These are phyloP conservation scores for Phoenix dactylifera DNA, from an alignment of 176 grass and related monocot genomes.

Conservation along the genomic window DNA sequence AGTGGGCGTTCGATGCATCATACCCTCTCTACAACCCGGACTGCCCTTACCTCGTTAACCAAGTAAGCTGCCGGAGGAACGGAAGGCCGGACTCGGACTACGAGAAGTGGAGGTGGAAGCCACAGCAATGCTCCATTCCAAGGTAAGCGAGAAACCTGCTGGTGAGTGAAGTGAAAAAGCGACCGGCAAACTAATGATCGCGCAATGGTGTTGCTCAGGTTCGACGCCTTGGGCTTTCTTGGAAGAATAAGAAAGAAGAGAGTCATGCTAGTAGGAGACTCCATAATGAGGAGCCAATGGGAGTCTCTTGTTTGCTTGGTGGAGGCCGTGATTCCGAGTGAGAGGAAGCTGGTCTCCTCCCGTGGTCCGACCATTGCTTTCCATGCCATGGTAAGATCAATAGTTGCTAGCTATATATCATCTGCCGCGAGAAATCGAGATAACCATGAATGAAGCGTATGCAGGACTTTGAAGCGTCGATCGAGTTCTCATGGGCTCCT, in stretches of 20 bases:
- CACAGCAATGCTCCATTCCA: conserved; percentile 29
- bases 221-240: conserved; percentile 40
- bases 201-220: conserved; percentile 9
- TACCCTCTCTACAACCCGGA: conserved; percentile 25
- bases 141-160: conserved; percentile 14
- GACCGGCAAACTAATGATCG: too few species aligned
- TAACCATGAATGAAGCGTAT: background rate
- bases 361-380: conserved; percentile 21
- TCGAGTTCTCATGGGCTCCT: conserved; percentile 41
- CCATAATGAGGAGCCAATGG: conserved; percentile 44
- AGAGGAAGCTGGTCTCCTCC: conserved; percentile 28
- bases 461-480: conserved; percentile 35
- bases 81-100: conserved; percentile 31
- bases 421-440: background rate
- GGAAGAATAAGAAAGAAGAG: conserved; percentile 30
- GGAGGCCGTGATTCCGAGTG: conserved; percentile 28
- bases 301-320: conserved; percentile 46
- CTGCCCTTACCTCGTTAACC: conserved; percentile 30
- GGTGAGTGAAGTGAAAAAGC: too few species aligned
- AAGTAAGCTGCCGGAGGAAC: conserved; percentile 25
- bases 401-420: background rate
- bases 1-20: conserved; percentile 35
- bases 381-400: conserved; percentile 28
- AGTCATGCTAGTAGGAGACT: conserved; percentile 40
- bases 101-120: conserved; percentile 32